These are phyloP conservation scores for Cladosporium sp. DNA, from an alignment of 2,329 filamentous ascomycete species.

Conservation along the genomic window DNA sequence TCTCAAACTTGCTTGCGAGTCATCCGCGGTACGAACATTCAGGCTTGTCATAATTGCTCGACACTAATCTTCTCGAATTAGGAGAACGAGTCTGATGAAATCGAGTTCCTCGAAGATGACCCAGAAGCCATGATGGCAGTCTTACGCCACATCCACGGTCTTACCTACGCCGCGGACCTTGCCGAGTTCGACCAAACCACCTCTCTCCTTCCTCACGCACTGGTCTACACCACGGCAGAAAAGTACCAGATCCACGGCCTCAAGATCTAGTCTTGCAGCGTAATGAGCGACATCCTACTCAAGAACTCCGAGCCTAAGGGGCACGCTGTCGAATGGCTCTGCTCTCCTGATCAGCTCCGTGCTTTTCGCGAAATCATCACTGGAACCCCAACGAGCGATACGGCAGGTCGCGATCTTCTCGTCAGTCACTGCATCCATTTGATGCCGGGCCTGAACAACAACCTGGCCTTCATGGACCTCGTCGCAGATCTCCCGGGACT, in stretches of 20 bases:
- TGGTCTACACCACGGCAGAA: not conserved
- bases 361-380: not conserved
- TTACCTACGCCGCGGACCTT: conserved; percentile 46
- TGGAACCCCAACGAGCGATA: not conserved
- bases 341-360: not conserved
- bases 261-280: not conserved
- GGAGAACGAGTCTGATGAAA: not conserved
- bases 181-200: not conserved
- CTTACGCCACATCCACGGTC: conserved; percentile 38
- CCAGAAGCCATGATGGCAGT: not conserved
- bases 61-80: not conserved
- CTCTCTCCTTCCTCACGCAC: not conserved
- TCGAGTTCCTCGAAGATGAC: not conserved
- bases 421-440: not conserved
- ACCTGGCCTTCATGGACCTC: not conserved
- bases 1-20: not conserved
- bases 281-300: not conserved
- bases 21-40: not conserved
- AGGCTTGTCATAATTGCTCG: not conserved
- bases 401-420: not conserved
- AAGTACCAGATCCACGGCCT: not conserved
- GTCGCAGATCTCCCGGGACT: not conserved
- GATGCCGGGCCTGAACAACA: not conserved
- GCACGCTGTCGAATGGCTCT: not conserved
- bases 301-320: no score